Base-by-base conservation (phyloP, 495 filamentous ascomycete genomes). In the Penicillium cosmopolitanum region DNA sequence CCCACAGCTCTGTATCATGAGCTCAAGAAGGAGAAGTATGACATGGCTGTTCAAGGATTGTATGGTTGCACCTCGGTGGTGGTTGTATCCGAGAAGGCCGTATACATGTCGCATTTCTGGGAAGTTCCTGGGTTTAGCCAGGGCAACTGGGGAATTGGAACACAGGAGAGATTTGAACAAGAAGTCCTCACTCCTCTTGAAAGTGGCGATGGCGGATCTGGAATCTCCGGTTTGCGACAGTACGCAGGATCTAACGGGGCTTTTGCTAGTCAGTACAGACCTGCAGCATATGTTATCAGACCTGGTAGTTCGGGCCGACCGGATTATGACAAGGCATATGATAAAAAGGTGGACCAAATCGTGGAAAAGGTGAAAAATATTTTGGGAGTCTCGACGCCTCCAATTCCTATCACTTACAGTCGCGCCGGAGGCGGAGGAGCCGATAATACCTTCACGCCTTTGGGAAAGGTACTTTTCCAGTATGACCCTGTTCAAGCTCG, bases 71-170 rank as follows among this genome's bases (percentile, higher is more conserved):
- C 50, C 6, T 34, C 34, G 6, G 50, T 52, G 25, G 34, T 52
- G 7, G 50, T 52, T 7, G 50, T 38, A 16, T 52, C 50, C 1
- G 34, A 34, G 28, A 34, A 52, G 50, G 50, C 50, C 2, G 50
- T 52, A 11, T 52, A 35, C 28, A 52, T 52, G 50, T 52, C 50
- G 12, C 50, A 52, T 21, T 38, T 35, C 50, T 52, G 34, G 28
- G 50, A 52, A n/a, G 50, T 52, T 10, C 50, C 50, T 19, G 50
- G 50, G 19, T 52, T 52, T 25, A 52, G 34, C 31, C 28, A 38
- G 10, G 50, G 28, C 9, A 18, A 52, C 31, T 52, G 50, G 50
- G 28, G 28, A 10, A 34, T 38, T 52, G 28, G 28, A 16, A 34
- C 11, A 10, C 50, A 52, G n/a, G 15, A 38, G 31, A 19, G 34